A percentile compares a stretch with the other conserved stretches of the same genome.
Evolutionary conservation across 805 yeast genomes (phyloP).

Genomic region (Yamadazyma ubonensis): DNA sequence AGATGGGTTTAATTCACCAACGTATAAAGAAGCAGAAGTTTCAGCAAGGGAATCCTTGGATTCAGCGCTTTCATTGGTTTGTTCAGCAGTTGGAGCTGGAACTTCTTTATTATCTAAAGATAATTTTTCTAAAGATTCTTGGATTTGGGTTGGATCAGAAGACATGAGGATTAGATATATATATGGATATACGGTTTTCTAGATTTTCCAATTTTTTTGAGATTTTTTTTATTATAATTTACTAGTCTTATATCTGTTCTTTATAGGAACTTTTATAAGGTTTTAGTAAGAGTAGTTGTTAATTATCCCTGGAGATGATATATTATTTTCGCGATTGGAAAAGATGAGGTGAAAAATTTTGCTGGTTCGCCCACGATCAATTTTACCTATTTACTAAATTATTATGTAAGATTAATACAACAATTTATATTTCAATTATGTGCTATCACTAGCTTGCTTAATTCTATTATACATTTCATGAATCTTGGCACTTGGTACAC

Average conservation of each 20-base stretch:
- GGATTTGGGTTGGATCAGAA: constrained; percentile 45
- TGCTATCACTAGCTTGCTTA: constrained; percentile 20
- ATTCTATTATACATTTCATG: constrained; percentile 73
- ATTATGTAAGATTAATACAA: background rate
- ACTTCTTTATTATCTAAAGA: constrained; percentile 37
- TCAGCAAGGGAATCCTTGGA: constrained; percentile 45
- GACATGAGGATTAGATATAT: constrained; percentile 17
- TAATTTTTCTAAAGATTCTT: constrained; percentile 49
- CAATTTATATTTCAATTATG: background rate
- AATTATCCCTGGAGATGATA: constrained; percentile 5
- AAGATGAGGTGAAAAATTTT: constrained; percentile 13
- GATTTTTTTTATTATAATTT: constrained; percentile 8
- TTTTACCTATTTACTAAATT: too few relatives aligned
- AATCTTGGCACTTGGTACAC: constrained; percentile 71
- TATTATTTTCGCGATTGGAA: constrained; percentile 1
- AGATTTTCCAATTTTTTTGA: constrained; percentile 14
- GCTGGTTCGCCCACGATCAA: constrained; percentile 2
- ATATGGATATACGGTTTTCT: constrained; percentile 11
- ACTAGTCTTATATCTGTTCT: constrained; percentile 1
- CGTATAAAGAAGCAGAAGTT: constrained; percentile 84
- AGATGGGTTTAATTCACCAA: constrained; percentile 91
- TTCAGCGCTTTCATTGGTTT: constrained; percentile 26
- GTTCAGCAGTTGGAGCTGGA: constrained; percentile 20
- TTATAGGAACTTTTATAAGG: constrained; percentile 2
- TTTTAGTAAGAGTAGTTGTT: constrained; percentile 3